phyloP scores from a whole-genome alignment of 345 rosid genomes.

The Populus deltoides region DNA sequence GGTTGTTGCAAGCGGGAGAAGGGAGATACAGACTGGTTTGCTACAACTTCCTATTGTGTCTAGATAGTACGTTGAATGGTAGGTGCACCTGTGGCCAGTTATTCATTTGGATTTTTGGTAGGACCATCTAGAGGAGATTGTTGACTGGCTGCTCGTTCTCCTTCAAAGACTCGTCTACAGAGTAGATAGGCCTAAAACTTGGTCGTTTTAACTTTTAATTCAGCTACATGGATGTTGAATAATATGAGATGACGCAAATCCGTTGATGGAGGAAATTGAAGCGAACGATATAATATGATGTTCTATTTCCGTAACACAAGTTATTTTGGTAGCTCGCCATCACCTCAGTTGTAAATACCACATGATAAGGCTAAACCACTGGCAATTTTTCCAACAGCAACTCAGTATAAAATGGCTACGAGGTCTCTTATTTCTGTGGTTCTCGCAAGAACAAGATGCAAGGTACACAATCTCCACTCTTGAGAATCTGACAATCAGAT shows the following conservation, averaged over 20 bases:
- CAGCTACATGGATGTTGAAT: background rate
- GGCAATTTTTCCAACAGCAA: background rate
- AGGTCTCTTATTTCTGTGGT: background rate
- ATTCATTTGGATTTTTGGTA: background rate
- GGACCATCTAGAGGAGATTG: background rate
- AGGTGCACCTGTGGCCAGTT: background rate
- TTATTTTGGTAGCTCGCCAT: background rate
- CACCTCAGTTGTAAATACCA: background rate
- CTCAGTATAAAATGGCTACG: background rate
- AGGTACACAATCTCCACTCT: background rate
- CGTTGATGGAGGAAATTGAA: background rate
- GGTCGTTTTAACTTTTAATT: background rate
- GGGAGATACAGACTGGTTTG: background rate
- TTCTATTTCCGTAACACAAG: background rate
- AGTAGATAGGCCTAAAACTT: constrained; percentile 2
- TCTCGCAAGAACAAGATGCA: background rate
- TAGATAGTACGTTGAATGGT: constrained; percentile 23
- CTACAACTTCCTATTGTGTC: background rate
- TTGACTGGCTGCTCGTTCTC: constrained; percentile 18
- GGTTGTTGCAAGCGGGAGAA: constrained; percentile 10
- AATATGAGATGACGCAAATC: background rate
- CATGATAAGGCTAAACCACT: background rate
- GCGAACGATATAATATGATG: background rate
- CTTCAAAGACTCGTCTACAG: constrained; percentile 6
- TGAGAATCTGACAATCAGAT: background rate